Evolutionary conservation across 2,329 filamentous ascomycete genomes (phyloP), one percentile per base, ranked within the genome.

Genomic region (Onygenales sp.): DNA sequence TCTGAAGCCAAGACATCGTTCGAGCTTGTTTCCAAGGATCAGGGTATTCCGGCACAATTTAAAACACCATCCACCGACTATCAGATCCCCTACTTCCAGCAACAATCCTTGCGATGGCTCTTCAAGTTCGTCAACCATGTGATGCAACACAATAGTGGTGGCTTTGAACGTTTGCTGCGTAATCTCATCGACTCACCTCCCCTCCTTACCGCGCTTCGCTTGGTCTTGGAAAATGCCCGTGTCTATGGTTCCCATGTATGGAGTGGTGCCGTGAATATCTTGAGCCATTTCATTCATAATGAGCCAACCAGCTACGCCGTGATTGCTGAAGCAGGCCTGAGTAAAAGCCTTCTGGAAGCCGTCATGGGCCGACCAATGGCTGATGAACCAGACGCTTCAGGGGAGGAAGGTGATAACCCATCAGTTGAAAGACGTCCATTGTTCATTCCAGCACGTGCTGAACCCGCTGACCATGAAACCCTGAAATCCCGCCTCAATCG

Each of bases 281-380:
- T 98, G 50, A 93, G 89, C 65, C 92, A 89, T 62, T 98, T 98
- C 69, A 95, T 99, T 63, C 94, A 99, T 71, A 96, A 97, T 65
- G 93, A 98, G 64, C 93, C 93, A 0, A 98, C 93, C 0, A 98
- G 93, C 69, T 98, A 95, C 67, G 86, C 89, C 32, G 89, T 95
- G 27, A 93, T 99, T 59, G 89, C 89, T 11, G 93, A 99, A 71
- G 92, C 93, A 50, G 90, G 90, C 21, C 79, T 98, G 61, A 91
- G 93, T 63, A 86, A 86, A 66, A 88, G 84, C 50, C 86, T 96
- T 55, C 77, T 99, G 11, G 85, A 92, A 68, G 84, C 91, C 3
- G 81, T 97, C 52, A 94, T 79, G 49, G 68, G 72, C 39, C 68
- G 68, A 56, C 60, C 66, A 36, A 61, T 76, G 33, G 38, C 53